A percentile compares a stretch with the other conserved stretches of the same genome.
Conservation (phyloP, 2,329 filamentous ascomycete genomes). For the Venturia aucupariae region DNA sequence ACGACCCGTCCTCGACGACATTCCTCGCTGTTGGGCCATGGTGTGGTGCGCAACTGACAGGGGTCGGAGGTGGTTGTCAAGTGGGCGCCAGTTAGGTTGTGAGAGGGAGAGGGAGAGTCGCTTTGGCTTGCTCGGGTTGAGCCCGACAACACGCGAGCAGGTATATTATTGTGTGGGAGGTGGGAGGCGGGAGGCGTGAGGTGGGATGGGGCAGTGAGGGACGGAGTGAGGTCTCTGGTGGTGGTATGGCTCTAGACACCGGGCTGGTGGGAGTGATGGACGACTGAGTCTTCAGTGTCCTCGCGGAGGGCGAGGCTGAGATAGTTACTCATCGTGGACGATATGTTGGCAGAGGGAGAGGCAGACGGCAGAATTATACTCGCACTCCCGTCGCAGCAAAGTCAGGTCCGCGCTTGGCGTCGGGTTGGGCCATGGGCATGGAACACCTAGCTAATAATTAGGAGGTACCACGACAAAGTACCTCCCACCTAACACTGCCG, state of each 20-base stretch:
- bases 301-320: conserved; percentile 41
- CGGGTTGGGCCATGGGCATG: no score
- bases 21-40: conserved; percentile 40
- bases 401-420: neutral
- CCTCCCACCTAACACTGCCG: no score
- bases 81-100: neutral
- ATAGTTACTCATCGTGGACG: conserved; percentile 29
- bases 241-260: neutral
- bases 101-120: neutral
- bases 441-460: no score
- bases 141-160: neutral
- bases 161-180: neutral
- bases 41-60: neutral
- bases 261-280: no score
- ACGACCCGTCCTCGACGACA: conserved; percentile 64
- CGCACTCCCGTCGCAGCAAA: no score
- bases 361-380: conserved; percentile 13
- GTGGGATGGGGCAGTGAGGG: neutral
- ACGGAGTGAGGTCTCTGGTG: neutral
- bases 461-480: no score
- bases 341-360: conserved; percentile 26
- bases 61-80: neutral
- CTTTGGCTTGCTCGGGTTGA: neutral
- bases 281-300: conserved; percentile 31
- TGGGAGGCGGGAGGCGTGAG: neutral